Conservation (phyloP, 257 asterid species). For the Ophiorrhiza pumila region DNA sequence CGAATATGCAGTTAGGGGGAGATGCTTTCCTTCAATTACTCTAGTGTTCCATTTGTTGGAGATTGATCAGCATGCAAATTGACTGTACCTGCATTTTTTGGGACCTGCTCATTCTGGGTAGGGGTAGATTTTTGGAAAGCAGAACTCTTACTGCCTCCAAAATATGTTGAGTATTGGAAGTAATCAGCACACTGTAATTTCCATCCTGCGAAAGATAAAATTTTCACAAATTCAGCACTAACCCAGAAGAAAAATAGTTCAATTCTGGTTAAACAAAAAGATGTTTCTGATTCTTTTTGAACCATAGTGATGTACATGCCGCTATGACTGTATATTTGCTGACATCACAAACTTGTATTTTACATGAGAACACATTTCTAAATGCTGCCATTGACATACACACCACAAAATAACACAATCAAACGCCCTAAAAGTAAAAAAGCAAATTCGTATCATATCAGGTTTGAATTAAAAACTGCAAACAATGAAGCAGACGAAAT, state of each 20-base stretch:
- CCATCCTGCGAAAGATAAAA: constrained; percentile 62
- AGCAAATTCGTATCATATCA: background rate
- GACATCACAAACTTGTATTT: background rate
- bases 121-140: constrained; percentile 34
- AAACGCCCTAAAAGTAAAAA: background rate
- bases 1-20: constrained; percentile 35
- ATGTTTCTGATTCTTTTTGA: background rate
- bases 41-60: constrained; percentile 62
- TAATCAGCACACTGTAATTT: constrained; percentile 64
- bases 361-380: background rate
- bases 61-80: constrained; percentile 28
- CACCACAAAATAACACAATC: background rate
- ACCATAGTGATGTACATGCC: background rate
- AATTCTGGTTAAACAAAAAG: background rate
- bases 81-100: constrained; percentile 49
- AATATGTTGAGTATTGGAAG: constrained; percentile 72
- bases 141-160: constrained; percentile 74
- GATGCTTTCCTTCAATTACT: constrained; percentile 53
- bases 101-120: constrained; percentile 35
- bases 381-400: background rate
- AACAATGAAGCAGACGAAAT: background rate
- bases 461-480: background rate
- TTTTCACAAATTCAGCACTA: background rate
- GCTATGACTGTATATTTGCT: background rate
- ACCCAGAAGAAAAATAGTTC: background rate